Percentiles rank a stretch among this genome's conserved stretches.
phyloP scores from a whole-genome alignment of 192 early-diverging fungal species.

The Linnemannia hyalina region DNA sequence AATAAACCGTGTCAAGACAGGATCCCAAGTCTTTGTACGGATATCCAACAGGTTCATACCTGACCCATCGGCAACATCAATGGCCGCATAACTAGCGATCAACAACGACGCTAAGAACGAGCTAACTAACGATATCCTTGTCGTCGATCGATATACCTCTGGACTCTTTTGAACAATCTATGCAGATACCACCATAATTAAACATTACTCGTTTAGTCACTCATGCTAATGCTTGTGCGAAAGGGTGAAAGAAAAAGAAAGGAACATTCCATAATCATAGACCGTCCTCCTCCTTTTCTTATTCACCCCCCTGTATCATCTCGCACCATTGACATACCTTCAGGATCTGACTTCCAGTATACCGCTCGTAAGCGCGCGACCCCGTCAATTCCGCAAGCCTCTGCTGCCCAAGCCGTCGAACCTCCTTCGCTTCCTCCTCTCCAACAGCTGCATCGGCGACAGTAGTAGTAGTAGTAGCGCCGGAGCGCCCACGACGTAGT shows the following conservation, averaged over 20 bases:
- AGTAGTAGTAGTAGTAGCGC: background rate
- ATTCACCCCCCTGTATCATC: background rate
- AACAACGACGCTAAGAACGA: conserved; percentile 80
- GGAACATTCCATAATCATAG: background rate
- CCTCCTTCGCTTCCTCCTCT: background rate
- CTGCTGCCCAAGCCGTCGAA: conserved; percentile 57
- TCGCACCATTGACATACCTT: conserved; percentile 61
- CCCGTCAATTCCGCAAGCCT: conserved; percentile 78
- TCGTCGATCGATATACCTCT: conserved; percentile 59
- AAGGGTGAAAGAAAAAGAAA: background rate
- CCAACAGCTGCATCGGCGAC: background rate
- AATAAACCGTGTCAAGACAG: conserved; percentile 56
- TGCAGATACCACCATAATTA: conserved; percentile 6
- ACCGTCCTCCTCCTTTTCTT: background rate
- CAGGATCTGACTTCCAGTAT: conserved; percentile 80
- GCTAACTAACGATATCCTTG: conserved; percentile 79
- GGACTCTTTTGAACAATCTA: conserved; percentile 56
- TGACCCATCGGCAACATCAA: conserved; percentile 82
- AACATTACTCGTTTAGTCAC: too few species aligned
- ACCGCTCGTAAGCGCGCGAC: conserved; percentile 84
- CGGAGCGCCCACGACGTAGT: background rate
- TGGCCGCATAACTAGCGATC: conserved; percentile 64
- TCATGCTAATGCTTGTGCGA: background rate
- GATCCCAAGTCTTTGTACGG: conserved; percentile 66
- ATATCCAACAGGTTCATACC: conserved; percentile 89